Conservation (phyloP, 2,329 filamentous ascomycete species). For the Fusarium sp. region DNA sequence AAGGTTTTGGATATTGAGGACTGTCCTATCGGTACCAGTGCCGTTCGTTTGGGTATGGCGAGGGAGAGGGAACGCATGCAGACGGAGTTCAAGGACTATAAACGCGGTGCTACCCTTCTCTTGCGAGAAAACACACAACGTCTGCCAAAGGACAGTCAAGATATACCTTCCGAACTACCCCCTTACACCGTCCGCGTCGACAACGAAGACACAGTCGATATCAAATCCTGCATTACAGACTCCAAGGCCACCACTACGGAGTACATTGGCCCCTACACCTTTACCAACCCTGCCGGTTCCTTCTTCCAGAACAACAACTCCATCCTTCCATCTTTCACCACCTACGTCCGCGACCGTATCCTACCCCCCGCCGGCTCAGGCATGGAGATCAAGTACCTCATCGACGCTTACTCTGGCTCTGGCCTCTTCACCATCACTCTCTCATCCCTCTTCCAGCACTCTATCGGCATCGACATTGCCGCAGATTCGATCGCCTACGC, state of each 20-base stretch:
- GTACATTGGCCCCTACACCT: conserved; percentile 83
- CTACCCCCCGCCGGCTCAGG: conserved; percentile 58
- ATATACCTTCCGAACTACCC: conserved; percentile 42
- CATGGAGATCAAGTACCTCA: conserved; percentile 76
- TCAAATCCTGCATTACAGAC: conserved; percentile 90
- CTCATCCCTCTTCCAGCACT: conserved; percentile 81
- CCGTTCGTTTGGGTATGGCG: conserved; percentile 79
- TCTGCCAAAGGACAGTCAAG: conserved; percentile 58
- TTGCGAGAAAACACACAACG: conserved; percentile 84
- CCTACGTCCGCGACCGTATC: conserved; percentile 83
- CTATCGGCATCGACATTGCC: conserved; percentile 90
- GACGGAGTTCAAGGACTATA: conserved; percentile 73
- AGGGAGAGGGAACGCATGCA: conserved; percentile 79
- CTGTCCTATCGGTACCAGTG: conserved; percentile 91
- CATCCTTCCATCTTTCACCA: conserved; percentile 85
- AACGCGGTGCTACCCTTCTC: conserved; percentile 84
- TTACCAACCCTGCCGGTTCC: conserved; percentile 88
- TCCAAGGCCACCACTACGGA: conserved; percentile 83
- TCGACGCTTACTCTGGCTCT: conserved; percentile 97
- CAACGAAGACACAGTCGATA: conserved; percentile 67
- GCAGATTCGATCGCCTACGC: conserved; percentile 79
- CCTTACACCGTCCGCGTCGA: conserved; percentile 58
- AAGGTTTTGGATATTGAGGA: conserved; percentile 93
- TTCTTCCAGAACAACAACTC: conserved; percentile 99
- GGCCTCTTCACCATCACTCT: conserved; percentile 97